Percentiles rank a stretch among this genome's conserved stretches.
These are phyloP conservation scores for Aegilops speltoides DNA, from an alignment of 176 grass and related monocot species.

Conservation along the genomic window DNA sequence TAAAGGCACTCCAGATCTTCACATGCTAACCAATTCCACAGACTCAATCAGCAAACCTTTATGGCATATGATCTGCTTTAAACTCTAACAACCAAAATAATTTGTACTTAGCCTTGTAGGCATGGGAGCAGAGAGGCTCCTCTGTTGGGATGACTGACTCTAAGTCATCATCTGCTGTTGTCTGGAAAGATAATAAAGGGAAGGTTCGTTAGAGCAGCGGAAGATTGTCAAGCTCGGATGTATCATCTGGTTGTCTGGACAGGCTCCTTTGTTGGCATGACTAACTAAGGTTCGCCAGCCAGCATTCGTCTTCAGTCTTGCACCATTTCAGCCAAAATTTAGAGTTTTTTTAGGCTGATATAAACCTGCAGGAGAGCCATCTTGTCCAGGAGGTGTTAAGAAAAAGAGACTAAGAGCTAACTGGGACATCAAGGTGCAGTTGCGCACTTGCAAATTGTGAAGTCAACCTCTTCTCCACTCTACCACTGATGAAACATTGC, in stretches of 20 bases:
- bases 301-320: background rate
- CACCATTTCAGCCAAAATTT: background rate
- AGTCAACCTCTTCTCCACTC: conserved; percentile 14
- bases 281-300: conserved; percentile 18
- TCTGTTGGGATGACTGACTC: too few species aligned
- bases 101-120: conserved; percentile 10
- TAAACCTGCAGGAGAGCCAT: background rate
- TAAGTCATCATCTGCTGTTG: too few species aligned
- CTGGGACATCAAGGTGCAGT: conserved; percentile 11
- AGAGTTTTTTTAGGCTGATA: background rate
- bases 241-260: conserved; percentile 47
- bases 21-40: conserved; percentile 38
- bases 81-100: conserved; percentile 10
- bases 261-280: conserved; percentile 62
- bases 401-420: conserved; percentile 21
- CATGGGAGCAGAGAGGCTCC: conserved; percentile 32
- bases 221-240: conserved; percentile 42
- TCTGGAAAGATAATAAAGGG: conserved; percentile 1
- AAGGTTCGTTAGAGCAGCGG: conserved; percentile 18
- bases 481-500: conserved; percentile 10
- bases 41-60: conserved; percentile 13
- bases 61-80: background rate
- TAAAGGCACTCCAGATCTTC: conserved; percentile 22
- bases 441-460: conserved; percentile 5
- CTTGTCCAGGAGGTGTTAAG: conserved; percentile 1